Evolutionary conservation across 73 alveolate species (phyloP).

Genomic region (Paramecium octaurelia): DNA sequence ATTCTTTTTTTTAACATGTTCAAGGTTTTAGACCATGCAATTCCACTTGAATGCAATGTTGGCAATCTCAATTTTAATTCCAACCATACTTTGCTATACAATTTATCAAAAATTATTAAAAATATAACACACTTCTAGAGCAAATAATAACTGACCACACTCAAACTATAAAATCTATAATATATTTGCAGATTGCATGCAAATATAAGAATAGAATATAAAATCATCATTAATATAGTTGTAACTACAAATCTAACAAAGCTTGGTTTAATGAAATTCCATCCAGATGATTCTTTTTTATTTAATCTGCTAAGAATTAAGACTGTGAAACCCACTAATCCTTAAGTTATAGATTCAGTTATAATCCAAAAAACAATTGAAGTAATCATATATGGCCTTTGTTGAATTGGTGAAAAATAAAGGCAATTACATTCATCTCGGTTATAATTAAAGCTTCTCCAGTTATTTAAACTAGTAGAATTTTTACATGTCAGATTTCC

Average conservation of each 20-base stretch:
- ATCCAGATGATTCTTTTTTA: slow-evolving; percentile 43
- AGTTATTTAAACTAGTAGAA: neutral
- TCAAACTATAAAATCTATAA: neutral
- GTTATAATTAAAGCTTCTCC: neutral
- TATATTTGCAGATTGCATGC: neutral
- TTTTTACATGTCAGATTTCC: neutral
- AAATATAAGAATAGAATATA: neutral
- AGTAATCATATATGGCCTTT: neutral
- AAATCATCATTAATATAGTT: neutral
- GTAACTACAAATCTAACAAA: neutral
- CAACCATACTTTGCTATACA: slow-evolving; percentile 37
- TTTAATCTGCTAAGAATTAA: slow-evolving; percentile 5
- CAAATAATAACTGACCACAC: neutral
- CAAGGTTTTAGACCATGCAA: neutral
- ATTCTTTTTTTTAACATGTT: neutral
- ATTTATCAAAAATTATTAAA: neutral
- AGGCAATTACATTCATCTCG: slow-evolving; percentile 12
- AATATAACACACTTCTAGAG: neutral
- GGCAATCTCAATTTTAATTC: slow-evolving; percentile 23
- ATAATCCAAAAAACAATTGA: slow-evolving; percentile 15
- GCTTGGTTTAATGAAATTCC: slow-evolving; percentile 34
- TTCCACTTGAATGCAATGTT: slow-evolving; percentile 6
- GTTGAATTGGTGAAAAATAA: neutral
- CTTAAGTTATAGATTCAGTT: neutral
- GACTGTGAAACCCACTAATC: neutral